These are phyloP conservation scores for Nicotiana paniculata DNA, from an alignment of 257 asterid species.

Conservation along the genomic window DNA sequence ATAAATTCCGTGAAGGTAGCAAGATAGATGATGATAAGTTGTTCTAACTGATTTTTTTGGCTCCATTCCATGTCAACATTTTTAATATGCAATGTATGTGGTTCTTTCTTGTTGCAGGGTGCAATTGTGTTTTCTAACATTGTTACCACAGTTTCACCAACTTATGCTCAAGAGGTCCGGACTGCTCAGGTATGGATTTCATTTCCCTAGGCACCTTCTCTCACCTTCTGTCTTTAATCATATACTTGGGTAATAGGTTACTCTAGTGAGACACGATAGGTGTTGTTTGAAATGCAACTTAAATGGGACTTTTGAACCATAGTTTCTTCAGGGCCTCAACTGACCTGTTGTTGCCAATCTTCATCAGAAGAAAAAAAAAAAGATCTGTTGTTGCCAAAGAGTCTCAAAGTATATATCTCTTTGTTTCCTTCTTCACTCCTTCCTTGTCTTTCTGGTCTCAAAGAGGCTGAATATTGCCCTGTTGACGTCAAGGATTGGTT, in stretches of 20 bases:
- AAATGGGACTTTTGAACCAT: background rate
- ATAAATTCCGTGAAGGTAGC: conserved; percentile 86
- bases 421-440: background rate
- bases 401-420: background rate
- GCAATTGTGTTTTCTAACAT: conserved; percentile 95
- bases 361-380: background rate
- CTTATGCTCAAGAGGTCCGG: conserved; percentile 92
- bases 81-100: background rate
- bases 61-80: background rate
- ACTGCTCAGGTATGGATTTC: conserved; percentile 57
- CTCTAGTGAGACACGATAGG: background rate
- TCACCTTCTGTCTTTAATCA: background rate
- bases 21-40: background rate
- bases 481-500: background rate
- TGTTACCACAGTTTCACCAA: conserved; percentile 96
- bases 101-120: conserved; percentile 53
- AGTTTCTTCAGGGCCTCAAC: background rate
- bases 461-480: background rate
- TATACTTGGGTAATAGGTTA: background rate
- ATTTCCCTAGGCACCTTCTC: background rate
- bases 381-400: background rate
- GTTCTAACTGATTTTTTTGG: background rate
- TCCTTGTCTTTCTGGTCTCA: background rate
- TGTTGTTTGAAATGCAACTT: background rate
- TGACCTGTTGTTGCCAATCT: background rate